Conservation (phyloP, 2,329 filamentous ascomycete species). For the Emergomyces pasteurianus region DNA sequence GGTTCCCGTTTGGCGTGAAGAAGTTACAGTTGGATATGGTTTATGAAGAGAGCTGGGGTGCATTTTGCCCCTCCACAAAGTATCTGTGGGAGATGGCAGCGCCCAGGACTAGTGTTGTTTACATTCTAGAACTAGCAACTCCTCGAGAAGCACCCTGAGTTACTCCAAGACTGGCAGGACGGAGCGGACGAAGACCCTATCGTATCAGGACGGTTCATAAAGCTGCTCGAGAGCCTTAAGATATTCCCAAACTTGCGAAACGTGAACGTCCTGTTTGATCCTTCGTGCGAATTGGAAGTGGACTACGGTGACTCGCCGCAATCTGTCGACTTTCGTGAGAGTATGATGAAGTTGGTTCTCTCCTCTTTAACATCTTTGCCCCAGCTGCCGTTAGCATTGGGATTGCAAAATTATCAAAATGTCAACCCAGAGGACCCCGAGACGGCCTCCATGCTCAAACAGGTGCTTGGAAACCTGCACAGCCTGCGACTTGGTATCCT, state of each 20-base stretch:
- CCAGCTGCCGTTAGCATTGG: background rate
- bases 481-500: background rate
- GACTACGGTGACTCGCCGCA: background rate
- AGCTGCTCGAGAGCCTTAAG: background rate
- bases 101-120: background rate
- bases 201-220: background rate
- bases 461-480: background rate
- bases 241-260: background rate
- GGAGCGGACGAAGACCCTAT: background rate
- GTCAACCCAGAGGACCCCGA: background rate
- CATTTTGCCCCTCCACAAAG: background rate
- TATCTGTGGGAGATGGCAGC: background rate
- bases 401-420: conserved; percentile 1
- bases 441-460: background rate
- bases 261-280: background rate
- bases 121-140: background rate
- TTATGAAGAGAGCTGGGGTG: background rate
- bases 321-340: background rate
- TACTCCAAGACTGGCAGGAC: background rate
- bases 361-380: background rate
- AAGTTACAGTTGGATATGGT: background rate
- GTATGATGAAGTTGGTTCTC: background rate
- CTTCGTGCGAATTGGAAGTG: background rate
- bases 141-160: background rate
- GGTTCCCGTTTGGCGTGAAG: background rate